phyloP scores from a whole-genome alignment of 805 yeast species.

The Hemisphaericaspora nanyangensis region DNA sequence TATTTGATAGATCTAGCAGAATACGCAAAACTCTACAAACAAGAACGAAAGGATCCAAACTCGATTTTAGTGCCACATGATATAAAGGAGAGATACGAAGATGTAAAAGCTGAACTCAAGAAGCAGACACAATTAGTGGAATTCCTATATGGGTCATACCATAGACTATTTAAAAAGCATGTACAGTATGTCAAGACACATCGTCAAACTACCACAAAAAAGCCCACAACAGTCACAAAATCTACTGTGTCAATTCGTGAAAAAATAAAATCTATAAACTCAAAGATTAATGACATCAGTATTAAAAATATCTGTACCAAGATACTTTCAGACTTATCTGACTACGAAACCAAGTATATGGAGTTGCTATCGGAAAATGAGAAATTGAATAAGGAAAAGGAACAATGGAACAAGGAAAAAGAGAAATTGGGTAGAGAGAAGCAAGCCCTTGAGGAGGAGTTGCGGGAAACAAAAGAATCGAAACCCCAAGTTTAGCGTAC shows the following conservation, averaged over 20 bases:
- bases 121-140: constrained; percentile 25
- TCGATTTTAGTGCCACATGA: constrained; percentile 7
- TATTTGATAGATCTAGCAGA: constrained; percentile 19
- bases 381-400: background rate
- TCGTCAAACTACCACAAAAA: background rate
- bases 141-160: constrained; percentile 27
- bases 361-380: background rate
- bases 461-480: background rate
- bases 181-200: constrained; percentile 12
- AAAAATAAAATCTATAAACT: constrained; percentile 17
- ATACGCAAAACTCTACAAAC: constrained; percentile 15
- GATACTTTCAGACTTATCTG: constrained; percentile 9
- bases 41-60: constrained; percentile 1
- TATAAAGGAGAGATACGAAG: constrained; percentile 14
- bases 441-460: background rate
- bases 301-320: constrained; percentile 20
- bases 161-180: constrained; percentile 26
- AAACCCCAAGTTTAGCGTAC: too few relatives aligned
- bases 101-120: constrained; percentile 23
- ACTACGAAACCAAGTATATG: background rate
- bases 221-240: constrained; percentile 7
- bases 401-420: background rate
- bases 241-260: constrained; percentile 10
- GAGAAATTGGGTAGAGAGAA: too few relatives aligned
- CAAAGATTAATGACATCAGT: constrained; percentile 18